Base-by-base conservation (phyloP, 2,329 filamentous ascomycete genomes). In the Colletotrichum falcatum region DNA sequence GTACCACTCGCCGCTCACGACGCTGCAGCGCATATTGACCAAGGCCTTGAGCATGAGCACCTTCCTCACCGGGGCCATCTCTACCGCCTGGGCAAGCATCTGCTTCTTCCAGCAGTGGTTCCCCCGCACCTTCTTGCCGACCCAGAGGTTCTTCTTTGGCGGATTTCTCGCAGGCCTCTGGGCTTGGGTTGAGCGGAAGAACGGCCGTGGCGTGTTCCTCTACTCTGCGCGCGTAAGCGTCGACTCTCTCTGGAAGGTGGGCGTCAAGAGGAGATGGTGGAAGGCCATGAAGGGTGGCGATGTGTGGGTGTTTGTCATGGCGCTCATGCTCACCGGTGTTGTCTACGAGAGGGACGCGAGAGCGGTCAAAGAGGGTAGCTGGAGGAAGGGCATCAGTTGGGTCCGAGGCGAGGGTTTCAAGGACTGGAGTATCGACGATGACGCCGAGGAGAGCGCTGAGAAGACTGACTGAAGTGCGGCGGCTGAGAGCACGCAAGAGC, bases 191-290 rank as follows among this genome's bases (percentile, higher is more conserved):
- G 92, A 94, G 77, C 85, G 91, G 54, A 84, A 85, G 60, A 83
- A 87, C 71, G 88, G 91, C 51, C 83, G 92, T 20, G 85, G 87
- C 1, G 88, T 93, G 65, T 97, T 97, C 80, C 76, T 98, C 71
- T 96, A 96, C 80, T 91, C 89, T 73, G 89, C 92, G 37, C 87
- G 95, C 2, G 83, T 91, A n/a, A 94, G 92, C 70, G 85, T 97
- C 37, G 93, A 97, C 78, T 93, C 90, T 46, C 81, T 94, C 55
- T 98, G 94, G 94, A 97, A 97, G 84, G 94, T 97, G 0, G 94
- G 95, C n/a, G 89, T 92, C 65, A 98, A 98, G 89, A 86, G 91
- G 42, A 88, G 94, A 1, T 94, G 94, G 90, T 97, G 95, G 94
- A 90, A 88, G 73, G 93, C 93, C 14, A 87, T 96, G 78, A 89